A percentile compares a stretch with the other conserved stretches of the same genome.
These are phyloP conservation scores for Colletotrichum orbiculare DNA, from an alignment of 2,329 filamentous ascomycete species.

Conservation along the genomic window DNA sequence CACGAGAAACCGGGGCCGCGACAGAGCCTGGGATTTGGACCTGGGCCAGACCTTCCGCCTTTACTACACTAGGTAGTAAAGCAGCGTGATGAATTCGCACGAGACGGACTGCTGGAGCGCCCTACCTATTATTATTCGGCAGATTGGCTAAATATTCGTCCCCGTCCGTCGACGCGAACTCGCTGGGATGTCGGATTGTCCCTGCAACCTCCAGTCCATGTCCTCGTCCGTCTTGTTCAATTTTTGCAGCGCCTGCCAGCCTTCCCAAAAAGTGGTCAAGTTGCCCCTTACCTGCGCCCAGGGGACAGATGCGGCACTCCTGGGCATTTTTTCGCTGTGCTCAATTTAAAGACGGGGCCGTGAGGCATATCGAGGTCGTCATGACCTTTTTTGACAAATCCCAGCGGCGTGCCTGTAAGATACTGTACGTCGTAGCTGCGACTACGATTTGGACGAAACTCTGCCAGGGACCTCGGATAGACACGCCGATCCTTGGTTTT, in stretches of 20 bases:
- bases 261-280: slow-evolving; percentile 27
- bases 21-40: slow-evolving; percentile 10
- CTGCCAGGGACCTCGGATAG: slow-evolving; percentile 26
- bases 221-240: no score
- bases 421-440: not conserved
- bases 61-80: no score
- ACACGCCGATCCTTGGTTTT: slow-evolving; percentile 24
- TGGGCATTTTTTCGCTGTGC: slow-evolving; percentile 3
- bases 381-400: slow-evolving; percentile 13
- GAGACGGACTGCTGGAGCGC: no score
- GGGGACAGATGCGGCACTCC: slow-evolving; percentile 21
- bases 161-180: no score
- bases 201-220: slow-evolving; percentile 7
- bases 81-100: no score
- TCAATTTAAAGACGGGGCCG: slow-evolving; percentile 18
- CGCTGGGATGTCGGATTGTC: not conserved
- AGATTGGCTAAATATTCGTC: no score
- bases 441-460: slow-evolving; percentile 1
- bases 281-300: slow-evolving; percentile 29
- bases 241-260: no score
- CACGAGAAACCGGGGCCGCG: slow-evolving; percentile 1
- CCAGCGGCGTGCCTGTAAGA: not conserved
- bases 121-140: no score
- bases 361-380: slow-evolving; percentile 6
- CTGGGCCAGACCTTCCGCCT: no score